Evolutionary conservation across 2,329 filamentous ascomycete genomes (phyloP).

Genomic region (Ophiocordyceps camponoti-floridani): DNA sequence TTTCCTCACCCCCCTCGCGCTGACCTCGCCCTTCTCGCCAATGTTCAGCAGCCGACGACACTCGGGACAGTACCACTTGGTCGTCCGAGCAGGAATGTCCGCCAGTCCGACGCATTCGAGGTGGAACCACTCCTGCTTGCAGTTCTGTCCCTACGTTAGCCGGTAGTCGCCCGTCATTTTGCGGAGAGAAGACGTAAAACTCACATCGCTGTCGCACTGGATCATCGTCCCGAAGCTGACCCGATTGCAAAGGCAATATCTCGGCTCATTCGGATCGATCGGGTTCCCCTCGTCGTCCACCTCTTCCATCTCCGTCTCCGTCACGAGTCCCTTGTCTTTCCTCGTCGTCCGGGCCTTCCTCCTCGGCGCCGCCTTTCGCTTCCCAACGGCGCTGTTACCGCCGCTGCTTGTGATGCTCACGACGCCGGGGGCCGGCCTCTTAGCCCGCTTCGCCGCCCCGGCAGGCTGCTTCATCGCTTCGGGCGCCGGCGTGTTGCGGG

Average conservation of each 20-base stretch:
- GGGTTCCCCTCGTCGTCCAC: constrained; percentile 50
- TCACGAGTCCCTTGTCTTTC: constrained; percentile 25
- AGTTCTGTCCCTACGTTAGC: constrained; percentile 26
- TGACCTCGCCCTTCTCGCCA: constrained; percentile 45
- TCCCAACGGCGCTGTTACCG: constrained; percentile 50
- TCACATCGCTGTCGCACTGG: constrained; percentile 64
- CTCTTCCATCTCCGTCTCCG: constrained; percentile 32
- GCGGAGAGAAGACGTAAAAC: constrained; percentile 9
- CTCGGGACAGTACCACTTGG: constrained; percentile 74
- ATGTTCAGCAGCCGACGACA: constrained; percentile 47
- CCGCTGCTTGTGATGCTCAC: constrained; percentile 45
- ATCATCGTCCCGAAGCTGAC: constrained; percentile 77
- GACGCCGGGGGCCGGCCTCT: constrained; percentile 54
- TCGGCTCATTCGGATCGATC: constrained; percentile 58
- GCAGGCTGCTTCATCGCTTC: constrained; percentile 20
- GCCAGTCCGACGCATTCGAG: constrained; percentile 56
- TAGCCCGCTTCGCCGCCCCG: constrained; percentile 31
- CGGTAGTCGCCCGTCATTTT: not conserved
- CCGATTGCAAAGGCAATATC: constrained; percentile 63
- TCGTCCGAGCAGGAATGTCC: constrained; percentile 50
- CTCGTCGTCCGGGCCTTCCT: constrained; percentile 40
- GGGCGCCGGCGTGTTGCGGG: constrained; percentile 37
- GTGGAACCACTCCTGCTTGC: constrained; percentile 75
- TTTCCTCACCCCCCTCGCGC: constrained; percentile 34
- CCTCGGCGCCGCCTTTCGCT: constrained; percentile 49